These are phyloP conservation scores for Rhodotorula babjevae DNA, from an alignment of 768 basidiomycete genomes.

Conservation along the genomic window DNA sequence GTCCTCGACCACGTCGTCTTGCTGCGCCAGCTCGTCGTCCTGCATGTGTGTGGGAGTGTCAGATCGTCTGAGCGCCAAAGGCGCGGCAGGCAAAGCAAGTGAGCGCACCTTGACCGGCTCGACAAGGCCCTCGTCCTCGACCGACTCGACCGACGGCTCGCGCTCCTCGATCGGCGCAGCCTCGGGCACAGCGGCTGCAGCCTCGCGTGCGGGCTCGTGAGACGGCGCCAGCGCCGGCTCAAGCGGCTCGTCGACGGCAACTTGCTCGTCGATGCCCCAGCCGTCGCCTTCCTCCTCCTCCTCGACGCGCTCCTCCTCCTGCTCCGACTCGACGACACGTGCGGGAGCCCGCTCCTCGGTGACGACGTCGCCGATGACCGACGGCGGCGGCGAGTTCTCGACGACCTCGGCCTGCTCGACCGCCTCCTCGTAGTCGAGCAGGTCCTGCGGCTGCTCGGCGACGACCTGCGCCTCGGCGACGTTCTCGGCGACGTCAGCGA, in stretches of 20 bases:
- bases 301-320: not conserved
- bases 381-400: not conserved
- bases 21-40: no score
- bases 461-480: not conserved
- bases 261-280: slow-evolving; percentile 1
- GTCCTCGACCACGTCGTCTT: no score
- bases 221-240: not conserved
- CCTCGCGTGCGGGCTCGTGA: no score
- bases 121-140: no score
- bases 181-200: no score
- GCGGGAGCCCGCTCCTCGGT: not conserved
- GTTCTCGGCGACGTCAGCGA: not conserved
- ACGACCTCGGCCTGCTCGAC: not conserved
- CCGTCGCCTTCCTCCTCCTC: slow-evolving; percentile 3
- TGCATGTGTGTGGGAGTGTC: no score
- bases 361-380: not conserved
- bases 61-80: no score
- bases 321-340: no score
- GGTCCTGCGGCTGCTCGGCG: slow-evolving; percentile 3
- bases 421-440: slow-evolving; percentile 14
- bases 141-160: no score
- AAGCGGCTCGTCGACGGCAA: not conserved
- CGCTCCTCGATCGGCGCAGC: no score
- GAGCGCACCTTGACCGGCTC: no score
- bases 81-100: no score